Conservation (phyloP, 345 rosid genomes). For the Garcia nutans region DNA sequence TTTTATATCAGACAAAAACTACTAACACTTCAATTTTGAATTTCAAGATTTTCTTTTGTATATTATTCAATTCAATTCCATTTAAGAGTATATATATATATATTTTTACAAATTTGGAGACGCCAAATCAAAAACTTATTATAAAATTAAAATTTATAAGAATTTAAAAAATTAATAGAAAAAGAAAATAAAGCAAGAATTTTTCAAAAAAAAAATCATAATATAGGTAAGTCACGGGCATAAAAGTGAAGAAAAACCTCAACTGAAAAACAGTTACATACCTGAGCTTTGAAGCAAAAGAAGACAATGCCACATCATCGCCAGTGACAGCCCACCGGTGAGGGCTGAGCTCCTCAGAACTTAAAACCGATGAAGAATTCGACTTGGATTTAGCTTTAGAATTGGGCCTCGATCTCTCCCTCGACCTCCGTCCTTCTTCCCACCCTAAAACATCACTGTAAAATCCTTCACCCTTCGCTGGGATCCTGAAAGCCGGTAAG, state of each 20-base stretch:
- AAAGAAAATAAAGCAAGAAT: not conserved
- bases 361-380: slow-evolving; percentile 69
- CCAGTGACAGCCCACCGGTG: slow-evolving; percentile 47
- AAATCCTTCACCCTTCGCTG: slow-evolving; percentile 49
- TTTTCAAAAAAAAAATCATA: no score
- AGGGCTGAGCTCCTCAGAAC: slow-evolving; percentile 84
- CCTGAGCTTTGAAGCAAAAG: slow-evolving; percentile 88
- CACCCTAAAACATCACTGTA: slow-evolving; percentile 65
- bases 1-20: no score
- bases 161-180: not conserved
- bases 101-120: no score
- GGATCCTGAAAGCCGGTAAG: slow-evolving; percentile 69
- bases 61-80: no score
- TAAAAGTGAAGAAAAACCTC: slow-evolving; percentile 1
- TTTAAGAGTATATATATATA: no score
- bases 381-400: slow-evolving; percentile 60
- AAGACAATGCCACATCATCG: slow-evolving; percentile 65
- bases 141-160: no score
- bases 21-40: no score
- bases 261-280: slow-evolving; percentile 15
- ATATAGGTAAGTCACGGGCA: not conserved
- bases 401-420: slow-evolving; percentile 51
- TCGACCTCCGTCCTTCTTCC: slow-evolving; percentile 36
- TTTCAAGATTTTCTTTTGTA: no score
- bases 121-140: no score